A percentile compares a stretch with the other conserved stretches of the same genome.
These are phyloP conservation scores for Aaosphaeria pasadenensis DNA, from an alignment of 2,329 filamentous ascomycete species.

Conservation along the genomic window DNA sequence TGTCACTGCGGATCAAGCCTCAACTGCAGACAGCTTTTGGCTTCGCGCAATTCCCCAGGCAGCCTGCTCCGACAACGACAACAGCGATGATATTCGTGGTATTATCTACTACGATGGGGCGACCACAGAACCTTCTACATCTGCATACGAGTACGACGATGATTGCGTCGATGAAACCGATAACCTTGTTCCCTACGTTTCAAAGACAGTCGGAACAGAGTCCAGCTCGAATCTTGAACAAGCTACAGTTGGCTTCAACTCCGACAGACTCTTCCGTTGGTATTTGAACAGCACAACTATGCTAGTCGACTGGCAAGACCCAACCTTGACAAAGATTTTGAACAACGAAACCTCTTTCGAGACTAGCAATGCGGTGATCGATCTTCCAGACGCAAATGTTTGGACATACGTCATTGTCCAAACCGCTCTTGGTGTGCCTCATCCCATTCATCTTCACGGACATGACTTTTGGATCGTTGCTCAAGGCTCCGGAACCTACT, in stretches of 20 bases:
- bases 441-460: constrained; percentile 31
- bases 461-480: constrained; percentile 33
- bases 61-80: constrained; percentile 35
- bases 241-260: constrained; percentile 27
- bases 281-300: constrained; percentile 40
- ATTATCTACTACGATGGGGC: constrained; percentile 38
- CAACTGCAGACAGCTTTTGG: constrained; percentile 31
- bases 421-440: constrained; percentile 31
- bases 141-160: constrained; percentile 30
- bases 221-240: constrained; percentile 21
- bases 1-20: constrained; percentile 30
- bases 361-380: constrained; percentile 25
- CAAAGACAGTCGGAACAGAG: constrained; percentile 31
- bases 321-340: constrained; percentile 36
- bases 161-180: constrained; percentile 37
- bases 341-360: constrained; percentile 30
- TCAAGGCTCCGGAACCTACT: constrained; percentile 22
- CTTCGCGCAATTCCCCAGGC: constrained; percentile 39
- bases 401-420: constrained; percentile 43
- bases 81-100: constrained; percentile 30
- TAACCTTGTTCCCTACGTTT: constrained; percentile 23
- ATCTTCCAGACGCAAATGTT: constrained; percentile 20
- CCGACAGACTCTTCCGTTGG: constrained; percentile 41
- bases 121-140: constrained; percentile 26
- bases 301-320: constrained; percentile 36